Conservation (phyloP, 306 rosid genomes). For the Dryas octopetala region DNA sequence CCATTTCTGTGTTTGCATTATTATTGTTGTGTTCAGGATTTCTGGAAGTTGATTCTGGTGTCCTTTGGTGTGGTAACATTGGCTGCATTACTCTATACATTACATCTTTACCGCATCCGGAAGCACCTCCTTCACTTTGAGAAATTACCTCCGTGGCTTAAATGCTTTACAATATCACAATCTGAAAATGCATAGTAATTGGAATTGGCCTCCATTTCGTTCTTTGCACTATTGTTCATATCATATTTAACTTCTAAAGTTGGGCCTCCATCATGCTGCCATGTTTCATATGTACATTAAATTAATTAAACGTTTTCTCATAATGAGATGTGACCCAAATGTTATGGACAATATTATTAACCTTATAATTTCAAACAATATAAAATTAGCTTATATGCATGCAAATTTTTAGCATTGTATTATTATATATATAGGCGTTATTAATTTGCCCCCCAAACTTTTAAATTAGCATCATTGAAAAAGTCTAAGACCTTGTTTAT, state of each 20-base stretch:
- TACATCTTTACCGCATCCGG: constrained; percentile 50
- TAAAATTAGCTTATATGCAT: too few species aligned
- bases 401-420: too few species aligned
- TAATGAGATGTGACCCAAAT: too few species aligned
- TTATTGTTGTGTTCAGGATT: constrained; percentile 48
- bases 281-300: background rate
- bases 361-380: too few species aligned
- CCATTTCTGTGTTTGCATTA: background rate
- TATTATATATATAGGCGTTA: too few species aligned
- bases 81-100: constrained; percentile 63
- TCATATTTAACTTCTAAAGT: background rate
- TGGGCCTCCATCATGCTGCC: background rate
- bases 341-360: too few species aligned
- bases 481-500: too few species aligned
- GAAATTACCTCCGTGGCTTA: constrained; percentile 15
- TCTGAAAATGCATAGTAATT: background rate
- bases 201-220: background rate
- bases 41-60: constrained; percentile 61
- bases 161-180: constrained; percentile 11
- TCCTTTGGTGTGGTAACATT: constrained; percentile 61
- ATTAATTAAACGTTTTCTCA: background rate
- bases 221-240: background rate
- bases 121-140: constrained; percentile 70
- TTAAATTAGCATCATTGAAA: too few species aligned
- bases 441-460: too few species aligned